Conservation (phyloP, 768 basidiomycete genomes). For the Leccinum broughii region DNA sequence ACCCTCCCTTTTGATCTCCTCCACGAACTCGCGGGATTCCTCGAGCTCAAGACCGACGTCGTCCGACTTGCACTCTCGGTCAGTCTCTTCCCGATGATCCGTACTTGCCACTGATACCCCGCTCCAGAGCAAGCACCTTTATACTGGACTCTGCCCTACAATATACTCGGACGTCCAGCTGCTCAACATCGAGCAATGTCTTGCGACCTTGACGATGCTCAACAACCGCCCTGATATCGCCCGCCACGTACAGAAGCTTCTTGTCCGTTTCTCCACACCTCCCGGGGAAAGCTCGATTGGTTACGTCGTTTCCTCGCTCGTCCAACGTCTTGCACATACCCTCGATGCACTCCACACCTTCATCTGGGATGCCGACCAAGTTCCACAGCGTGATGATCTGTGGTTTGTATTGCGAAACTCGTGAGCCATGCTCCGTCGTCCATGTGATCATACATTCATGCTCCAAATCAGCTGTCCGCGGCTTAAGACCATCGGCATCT, state of each 20-base stretch:
- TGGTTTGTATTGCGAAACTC: slow-evolving; percentile 72
- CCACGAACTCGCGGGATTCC: slow-evolving; percentile 59
- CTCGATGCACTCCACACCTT: slow-evolving; percentile 69
- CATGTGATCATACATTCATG: neutral
- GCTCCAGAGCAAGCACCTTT: slow-evolving; percentile 54
- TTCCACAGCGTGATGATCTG: slow-evolving; percentile 68
- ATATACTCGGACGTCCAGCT: slow-evolving; percentile 63
- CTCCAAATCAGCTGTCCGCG: slow-evolving; percentile 56
- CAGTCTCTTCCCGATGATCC: slow-evolving; percentile 31
- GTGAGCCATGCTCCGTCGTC: slow-evolving; percentile 38
- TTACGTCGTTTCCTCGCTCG: slow-evolving; percentile 48
- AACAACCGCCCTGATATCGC: slow-evolving; percentile 52
- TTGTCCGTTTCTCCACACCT: slow-evolving; percentile 40
- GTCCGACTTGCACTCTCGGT: slow-evolving; percentile 62
- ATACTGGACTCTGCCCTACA: slow-evolving; percentile 50
- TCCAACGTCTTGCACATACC: slow-evolving; percentile 49
- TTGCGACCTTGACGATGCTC: slow-evolving; percentile 67
- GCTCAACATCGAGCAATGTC: slow-evolving; percentile 57
- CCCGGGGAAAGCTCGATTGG: slow-evolving; percentile 25
- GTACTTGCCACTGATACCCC: slow-evolving; percentile 7
- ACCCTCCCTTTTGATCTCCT: slow-evolving; percentile 59
- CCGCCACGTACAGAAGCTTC: slow-evolving; percentile 64
- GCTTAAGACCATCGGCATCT: slow-evolving; percentile 59
- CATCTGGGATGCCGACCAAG: slow-evolving; percentile 71
- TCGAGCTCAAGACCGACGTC: slow-evolving; percentile 54